A percentile compares a stretch with the other conserved stretches of the same genome.
phyloP scores from a whole-genome alignment of 106 monocot species.

The Dioscorea zingiberensis region DNA sequence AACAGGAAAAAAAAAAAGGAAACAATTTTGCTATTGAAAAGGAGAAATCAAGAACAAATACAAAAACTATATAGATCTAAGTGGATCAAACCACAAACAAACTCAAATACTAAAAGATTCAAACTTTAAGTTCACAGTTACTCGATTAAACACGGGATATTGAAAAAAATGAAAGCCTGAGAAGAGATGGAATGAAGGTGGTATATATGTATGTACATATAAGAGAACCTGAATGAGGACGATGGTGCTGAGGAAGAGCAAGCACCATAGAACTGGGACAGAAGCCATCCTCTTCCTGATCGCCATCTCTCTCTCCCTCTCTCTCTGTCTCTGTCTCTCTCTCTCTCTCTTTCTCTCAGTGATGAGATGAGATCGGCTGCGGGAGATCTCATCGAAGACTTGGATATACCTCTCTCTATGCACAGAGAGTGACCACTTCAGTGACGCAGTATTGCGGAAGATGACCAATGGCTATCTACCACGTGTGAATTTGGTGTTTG shows the following conservation, averaged over 20 bases:
- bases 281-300: neutral
- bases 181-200: neutral
- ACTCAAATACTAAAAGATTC: neutral
- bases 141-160: neutral
- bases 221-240: conserved; percentile 39
- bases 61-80: neutral
- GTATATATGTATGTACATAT: neutral
- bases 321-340: conserved; percentile 2
- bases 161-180: neutral
- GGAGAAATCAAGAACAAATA: neutral
- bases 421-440: too few relatives aligned
- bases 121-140: too few relatives aligned
- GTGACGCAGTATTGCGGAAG: too few relatives aligned
- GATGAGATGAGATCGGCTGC: neutral
- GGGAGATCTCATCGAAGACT: neutral
- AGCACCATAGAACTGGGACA: conserved; percentile 10
- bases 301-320: conserved; percentile 4
- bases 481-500: neutral
- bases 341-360: conserved; percentile 1
- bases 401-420: neutral
- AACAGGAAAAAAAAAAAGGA: neutral
- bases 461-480: neutral
- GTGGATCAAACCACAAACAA: neutral
- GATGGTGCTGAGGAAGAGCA: conserved; percentile 21
- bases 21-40: neutral